Evolutionary conservation across 176 grass and related monocot genomes (phyloP).

Genomic region (Oryza nivara): DNA sequence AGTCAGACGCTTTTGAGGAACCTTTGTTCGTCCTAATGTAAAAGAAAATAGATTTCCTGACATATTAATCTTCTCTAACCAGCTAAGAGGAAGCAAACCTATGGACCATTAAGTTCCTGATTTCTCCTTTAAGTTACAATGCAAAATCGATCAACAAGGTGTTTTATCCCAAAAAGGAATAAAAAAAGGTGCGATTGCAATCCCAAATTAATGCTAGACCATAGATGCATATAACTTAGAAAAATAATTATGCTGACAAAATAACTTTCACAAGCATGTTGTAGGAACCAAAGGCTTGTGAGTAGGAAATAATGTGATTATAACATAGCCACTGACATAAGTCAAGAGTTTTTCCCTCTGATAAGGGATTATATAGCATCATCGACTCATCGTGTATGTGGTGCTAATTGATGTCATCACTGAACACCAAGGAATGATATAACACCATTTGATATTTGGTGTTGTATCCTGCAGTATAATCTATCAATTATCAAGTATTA

Average conservation of each 20-base stretch:
- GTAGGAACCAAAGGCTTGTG: neutral
- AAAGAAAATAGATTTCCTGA: neutral
- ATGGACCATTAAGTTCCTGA: neutral
- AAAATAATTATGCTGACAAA: neutral
- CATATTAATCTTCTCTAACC: neutral
- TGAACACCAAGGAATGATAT: neutral
- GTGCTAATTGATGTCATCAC: neutral
- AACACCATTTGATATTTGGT: neutral
- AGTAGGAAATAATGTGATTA: neutral
- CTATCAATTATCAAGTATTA: neutral
- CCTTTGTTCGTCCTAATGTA: neutral
- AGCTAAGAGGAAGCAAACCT: slow-evolving; percentile 1
- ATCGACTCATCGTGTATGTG: neutral
- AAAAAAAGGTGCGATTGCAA: neutral
- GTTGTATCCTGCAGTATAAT: neutral
- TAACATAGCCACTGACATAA: neutral
- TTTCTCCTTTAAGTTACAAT: neutral
- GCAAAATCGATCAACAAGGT: neutral
- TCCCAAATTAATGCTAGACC: neutral
- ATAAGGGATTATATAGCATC: neutral
- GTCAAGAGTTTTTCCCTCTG: neutral
- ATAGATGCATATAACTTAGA: neutral
- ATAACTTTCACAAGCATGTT: neutral
- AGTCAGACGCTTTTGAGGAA: neutral
- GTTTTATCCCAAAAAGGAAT: no score